Evolutionary conservation across 768 basidiomycete species (phyloP), one percentile per base, ranked within the genome.

Genomic region (Naganishia onofrii): DNA sequence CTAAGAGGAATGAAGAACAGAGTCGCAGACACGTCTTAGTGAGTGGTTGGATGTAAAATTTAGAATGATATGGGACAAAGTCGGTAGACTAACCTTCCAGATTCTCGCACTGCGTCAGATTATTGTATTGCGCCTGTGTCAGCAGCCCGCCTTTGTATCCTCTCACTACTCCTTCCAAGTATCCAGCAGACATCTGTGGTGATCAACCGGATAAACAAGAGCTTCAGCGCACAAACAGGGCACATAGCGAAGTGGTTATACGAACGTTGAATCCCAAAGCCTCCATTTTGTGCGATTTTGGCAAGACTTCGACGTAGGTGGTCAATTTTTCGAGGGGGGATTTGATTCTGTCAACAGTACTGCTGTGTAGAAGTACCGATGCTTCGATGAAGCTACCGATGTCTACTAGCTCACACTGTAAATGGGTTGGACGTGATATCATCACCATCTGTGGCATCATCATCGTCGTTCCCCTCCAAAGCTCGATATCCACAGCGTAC

Each of bases 81-180:
- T 29, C 32, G 21, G 32, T 19, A 48, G 28, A 73, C 84, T 66
- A 74, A 92, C 95, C 95, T 84, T 98, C 96, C 34, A 98, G 86
- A 31, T 88, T 92, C 83, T 99, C 96, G 86, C 96, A 98, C 82
- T 99, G 96, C 4, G 90, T 90, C 80, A 99, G 83, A 82, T 92
- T 97, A 77, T 88, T 85, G 82, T 98, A 99, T 79, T 95, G 92
- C 76, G 84, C 86, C 80, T 93, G 91, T 58, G 88, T 89, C 54
- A 99, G 86, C 70, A 97, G 88, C 31, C 92, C 94, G 54, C 90
- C 87, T 82, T 93, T 95, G 87, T 93, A 97, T 10, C 96, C 96
- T 73, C 95, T 84, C 34, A 84, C 79, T 31, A 84, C 78, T 32
- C 83, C 83, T 67, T 84, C 83, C 46, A 84, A 81, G 78, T 80